Conservation (phyloP, 2,329 filamentous ascomycete genomes). For the Aspergillus eucalypticola region DNA sequence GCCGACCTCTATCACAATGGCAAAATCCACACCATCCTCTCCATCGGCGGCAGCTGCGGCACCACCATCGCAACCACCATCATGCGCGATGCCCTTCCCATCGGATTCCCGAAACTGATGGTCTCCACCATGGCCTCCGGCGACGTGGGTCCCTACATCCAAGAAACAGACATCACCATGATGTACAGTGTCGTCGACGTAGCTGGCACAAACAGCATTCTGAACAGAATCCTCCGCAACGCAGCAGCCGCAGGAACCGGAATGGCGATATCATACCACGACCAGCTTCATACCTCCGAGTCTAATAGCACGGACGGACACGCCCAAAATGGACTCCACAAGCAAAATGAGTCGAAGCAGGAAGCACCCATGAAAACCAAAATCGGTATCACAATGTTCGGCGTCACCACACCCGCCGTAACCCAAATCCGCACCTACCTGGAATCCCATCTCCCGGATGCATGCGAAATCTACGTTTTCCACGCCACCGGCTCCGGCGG, state of each 20-base stretch:
- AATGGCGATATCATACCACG: slow-evolving; percentile 54
- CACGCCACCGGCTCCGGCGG: slow-evolving; percentile 71
- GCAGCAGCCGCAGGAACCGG: slow-evolving; percentile 63
- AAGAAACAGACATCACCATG: slow-evolving; percentile 67
- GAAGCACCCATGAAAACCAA: neutral
- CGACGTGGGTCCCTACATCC: slow-evolving; percentile 64
- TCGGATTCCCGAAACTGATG: slow-evolving; percentile 70
- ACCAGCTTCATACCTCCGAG: too few species aligned
- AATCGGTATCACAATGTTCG: slow-evolving; percentile 72
- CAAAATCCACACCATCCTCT: slow-evolving; percentile 58
- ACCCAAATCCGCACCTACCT: slow-evolving; percentile 57
- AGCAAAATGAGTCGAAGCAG: too few species aligned
- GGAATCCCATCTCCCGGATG: slow-evolving; percentile 38
- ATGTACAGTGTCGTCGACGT: slow-evolving; percentile 73
- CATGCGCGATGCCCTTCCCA: slow-evolving; percentile 62
- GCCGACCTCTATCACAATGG: slow-evolving; percentile 38
- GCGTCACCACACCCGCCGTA: slow-evolving; percentile 69
- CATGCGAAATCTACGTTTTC: slow-evolving; percentile 64
- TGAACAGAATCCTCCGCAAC: slow-evolving; percentile 61
- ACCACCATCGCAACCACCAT: slow-evolving; percentile 61
- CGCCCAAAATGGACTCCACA: too few species aligned
- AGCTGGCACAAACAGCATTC: slow-evolving; percentile 63
- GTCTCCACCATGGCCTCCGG: slow-evolving; percentile 70
- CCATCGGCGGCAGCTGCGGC: slow-evolving; percentile 63
- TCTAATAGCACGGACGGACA: too few species aligned